phyloP scores from a whole-genome alignment of 202 grass and related monocot species.

The Setaria italica region DNA sequence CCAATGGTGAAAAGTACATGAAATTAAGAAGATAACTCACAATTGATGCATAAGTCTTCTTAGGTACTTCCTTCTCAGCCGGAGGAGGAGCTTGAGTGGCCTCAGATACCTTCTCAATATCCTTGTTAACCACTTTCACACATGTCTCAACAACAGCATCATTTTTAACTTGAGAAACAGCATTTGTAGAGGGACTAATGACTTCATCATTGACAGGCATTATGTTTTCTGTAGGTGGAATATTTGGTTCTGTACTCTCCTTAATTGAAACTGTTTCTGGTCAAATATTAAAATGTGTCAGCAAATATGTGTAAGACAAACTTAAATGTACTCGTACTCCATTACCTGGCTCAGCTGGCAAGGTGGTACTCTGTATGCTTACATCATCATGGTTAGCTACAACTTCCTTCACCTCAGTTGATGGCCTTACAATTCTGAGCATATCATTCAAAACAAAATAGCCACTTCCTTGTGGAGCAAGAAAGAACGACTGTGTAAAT shows the following conservation, averaged over 20 bases:
- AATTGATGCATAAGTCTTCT: slow-evolving; percentile 84
- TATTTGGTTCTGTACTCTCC: slow-evolving; percentile 28
- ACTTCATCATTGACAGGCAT: slow-evolving; percentile 8
- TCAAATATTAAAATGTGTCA: slow-evolving; percentile 46
- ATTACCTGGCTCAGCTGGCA: slow-evolving; percentile 61
- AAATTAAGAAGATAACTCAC: slow-evolving; percentile 58
- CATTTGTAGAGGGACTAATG: slow-evolving; percentile 44
- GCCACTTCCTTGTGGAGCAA: slow-evolving; percentile 80
- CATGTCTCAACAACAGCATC: slow-evolving; percentile 34
- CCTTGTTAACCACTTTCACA: slow-evolving; percentile 25
- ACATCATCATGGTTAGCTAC: slow-evolving; percentile 28
- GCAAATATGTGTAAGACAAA: not conserved
- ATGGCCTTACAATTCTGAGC: slow-evolving; percentile 59
- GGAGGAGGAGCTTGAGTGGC: slow-evolving; percentile 20
- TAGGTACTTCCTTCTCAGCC: slow-evolving; percentile 50
- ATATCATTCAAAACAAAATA: slow-evolving; percentile 94
- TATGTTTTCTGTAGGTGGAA: slow-evolving; percentile 35
- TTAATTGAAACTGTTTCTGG: slow-evolving; percentile 47
- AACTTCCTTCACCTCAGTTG: slow-evolving; percentile 30
- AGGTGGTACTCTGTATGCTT: slow-evolving; percentile 43
- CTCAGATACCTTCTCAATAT: slow-evolving; percentile 38
- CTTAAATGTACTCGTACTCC: not conserved
- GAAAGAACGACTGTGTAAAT: slow-evolving; percentile 92
- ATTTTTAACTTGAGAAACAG: slow-evolving; percentile 33
- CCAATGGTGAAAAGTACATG: not conserved